Evolutionary conservation across 371 early-diverging fungal species (phyloP).

Genomic region (Fennellomyces sp.): DNA sequence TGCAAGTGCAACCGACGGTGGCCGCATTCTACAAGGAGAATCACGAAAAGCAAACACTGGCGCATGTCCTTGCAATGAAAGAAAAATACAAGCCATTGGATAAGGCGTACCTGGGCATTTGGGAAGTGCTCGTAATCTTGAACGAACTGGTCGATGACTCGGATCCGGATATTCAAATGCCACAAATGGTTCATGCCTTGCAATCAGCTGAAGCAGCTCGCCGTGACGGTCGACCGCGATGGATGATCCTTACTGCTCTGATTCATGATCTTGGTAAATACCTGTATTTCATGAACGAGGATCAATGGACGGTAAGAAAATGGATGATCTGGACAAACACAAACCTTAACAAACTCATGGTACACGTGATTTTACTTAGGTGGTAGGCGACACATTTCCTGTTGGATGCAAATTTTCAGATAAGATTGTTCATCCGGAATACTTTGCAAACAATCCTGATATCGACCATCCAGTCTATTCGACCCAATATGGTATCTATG

Average conservation of each 20-base stretch:
- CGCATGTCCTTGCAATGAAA: slow-evolving; percentile 36
- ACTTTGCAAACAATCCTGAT: slow-evolving; percentile 52
- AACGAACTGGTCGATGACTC: slow-evolving; percentile 50
- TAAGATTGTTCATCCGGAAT: slow-evolving; percentile 51
- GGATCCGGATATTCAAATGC: slow-evolving; percentile 48
- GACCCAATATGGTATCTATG: slow-evolving; percentile 53
- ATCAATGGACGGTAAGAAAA: slow-evolving; percentile 53
- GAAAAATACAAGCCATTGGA: slow-evolving; percentile 28
- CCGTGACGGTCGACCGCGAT: slow-evolving; percentile 52
- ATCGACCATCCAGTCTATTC: slow-evolving; percentile 30
- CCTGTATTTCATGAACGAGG: slow-evolving; percentile 48
- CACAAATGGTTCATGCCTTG: slow-evolving; percentile 58
- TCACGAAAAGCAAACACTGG: slow-evolving; percentile 47
- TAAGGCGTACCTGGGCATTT: slow-evolving; percentile 49
- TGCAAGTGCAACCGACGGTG: slow-evolving; percentile 20
- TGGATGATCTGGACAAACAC: not conserved
- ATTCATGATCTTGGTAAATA: slow-evolving; percentile 68
- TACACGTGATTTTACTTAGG: too few species aligned
- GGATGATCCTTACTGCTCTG: slow-evolving; percentile 55
- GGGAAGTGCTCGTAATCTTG: slow-evolving; percentile 46
- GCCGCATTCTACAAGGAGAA: slow-evolving; percentile 44
- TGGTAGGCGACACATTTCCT: slow-evolving; percentile 15
- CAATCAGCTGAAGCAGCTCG: slow-evolving; percentile 65
- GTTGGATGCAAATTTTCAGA: slow-evolving; percentile 22
- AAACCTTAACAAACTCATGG: not conserved